A percentile compares a stretch with the other conserved stretches of the same genome.
Conservation (phyloP, 2,329 filamentous ascomycete genomes). For the Cordyceps fumosorosea region DNA sequence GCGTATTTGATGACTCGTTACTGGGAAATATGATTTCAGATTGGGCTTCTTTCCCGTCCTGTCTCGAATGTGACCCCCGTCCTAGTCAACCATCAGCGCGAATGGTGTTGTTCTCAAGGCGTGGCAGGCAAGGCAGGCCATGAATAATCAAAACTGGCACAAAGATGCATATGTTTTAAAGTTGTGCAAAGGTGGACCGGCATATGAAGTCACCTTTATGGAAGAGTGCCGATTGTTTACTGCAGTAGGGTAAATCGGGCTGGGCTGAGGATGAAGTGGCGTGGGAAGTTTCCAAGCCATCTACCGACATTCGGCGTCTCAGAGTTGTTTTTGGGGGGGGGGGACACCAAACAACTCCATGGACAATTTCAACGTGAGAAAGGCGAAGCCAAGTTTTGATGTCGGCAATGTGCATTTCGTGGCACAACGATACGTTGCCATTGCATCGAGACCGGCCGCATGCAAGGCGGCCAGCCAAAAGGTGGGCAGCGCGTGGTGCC, state of each 20-base stretch:
- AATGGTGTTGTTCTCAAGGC: background rate
- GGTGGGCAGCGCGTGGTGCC: background rate
- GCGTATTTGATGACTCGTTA: background rate
- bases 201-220: background rate
- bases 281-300: constrained; percentile 2
- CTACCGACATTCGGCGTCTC: constrained; percentile 5
- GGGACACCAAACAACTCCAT: background rate
- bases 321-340: constrained; percentile 1
- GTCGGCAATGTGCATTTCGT: constrained; percentile 8
- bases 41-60: background rate
- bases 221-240: constrained; percentile 7
- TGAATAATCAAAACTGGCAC: background rate
- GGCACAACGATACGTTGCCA: constrained; percentile 10
- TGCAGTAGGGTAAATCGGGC: background rate
- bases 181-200: constrained; percentile 10
- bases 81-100: too few relatives aligned
- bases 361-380: too few relatives aligned
- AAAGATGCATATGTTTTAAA: constrained; percentile 1
- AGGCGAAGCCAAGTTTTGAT: background rate
- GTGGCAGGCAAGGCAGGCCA: background rate
- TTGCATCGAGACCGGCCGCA: constrained; percentile 6
- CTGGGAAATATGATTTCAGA: background rate
- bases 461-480: background rate
- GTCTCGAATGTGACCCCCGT: background rate
- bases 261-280: background rate